These are phyloP conservation scores for Verbena officinalis DNA, from an alignment of 257 asterid species.

Conservation along the genomic window DNA sequence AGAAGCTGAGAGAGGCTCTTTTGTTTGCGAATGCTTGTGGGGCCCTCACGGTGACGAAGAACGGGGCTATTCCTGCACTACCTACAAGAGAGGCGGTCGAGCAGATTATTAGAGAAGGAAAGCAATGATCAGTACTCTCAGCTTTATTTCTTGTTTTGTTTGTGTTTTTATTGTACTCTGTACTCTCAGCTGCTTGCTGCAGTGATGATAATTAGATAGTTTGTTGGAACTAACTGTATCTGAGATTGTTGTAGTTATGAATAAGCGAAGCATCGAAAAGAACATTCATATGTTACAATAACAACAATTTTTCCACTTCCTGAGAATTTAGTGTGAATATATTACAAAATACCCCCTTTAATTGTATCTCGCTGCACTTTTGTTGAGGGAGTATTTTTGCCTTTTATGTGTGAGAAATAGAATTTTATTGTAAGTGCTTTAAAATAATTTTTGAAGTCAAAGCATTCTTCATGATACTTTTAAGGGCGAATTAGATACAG, in stretches of 20 bases:
- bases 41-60: constrained; percentile 83
- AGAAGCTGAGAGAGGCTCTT: constrained; percentile 62
- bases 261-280: not conserved
- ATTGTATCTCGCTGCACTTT: too few species aligned
- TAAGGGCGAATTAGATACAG: too few species aligned
- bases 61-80: constrained; percentile 89
- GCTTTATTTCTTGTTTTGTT: not conserved
- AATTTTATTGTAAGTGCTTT: too few species aligned
- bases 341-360: too few species aligned
- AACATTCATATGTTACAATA: not conserved
- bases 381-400: too few species aligned
- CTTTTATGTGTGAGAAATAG: too few species aligned
- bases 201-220: constrained; percentile 15
- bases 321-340: too few species aligned
- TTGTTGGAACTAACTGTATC: constrained; percentile 17
- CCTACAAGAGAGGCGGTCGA: constrained; percentile 70
- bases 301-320: not conserved
- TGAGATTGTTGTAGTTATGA: constrained; percentile 22
- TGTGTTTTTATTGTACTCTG: not conserved
- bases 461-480: too few species aligned
- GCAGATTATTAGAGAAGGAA: constrained; percentile 39
- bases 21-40: constrained; percentile 86
- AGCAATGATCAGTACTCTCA: not conserved
- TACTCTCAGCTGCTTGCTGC: not conserved
- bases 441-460: too few species aligned